Percentiles rank a stretch among this genome's conserved stretches.
Conservation (phyloP, 805 yeast genomes). For the Phaffomyces antillensis region DNA sequence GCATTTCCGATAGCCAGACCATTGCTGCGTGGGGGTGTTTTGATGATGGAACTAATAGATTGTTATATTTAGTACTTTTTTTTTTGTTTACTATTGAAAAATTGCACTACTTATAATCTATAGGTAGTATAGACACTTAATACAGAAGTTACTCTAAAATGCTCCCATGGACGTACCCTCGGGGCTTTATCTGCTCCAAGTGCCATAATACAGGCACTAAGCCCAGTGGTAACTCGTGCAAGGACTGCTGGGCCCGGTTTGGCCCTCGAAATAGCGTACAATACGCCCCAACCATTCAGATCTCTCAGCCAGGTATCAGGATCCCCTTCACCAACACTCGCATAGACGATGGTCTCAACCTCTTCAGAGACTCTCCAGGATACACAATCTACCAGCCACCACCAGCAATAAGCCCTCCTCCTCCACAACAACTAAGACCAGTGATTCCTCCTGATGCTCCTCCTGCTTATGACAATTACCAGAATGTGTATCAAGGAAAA, state of each 20-base stretch:
- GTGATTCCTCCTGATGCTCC: constrained; percentile 11
- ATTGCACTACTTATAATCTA: too few relatives aligned
- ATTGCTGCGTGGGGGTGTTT: not conserved
- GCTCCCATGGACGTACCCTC: constrained; percentile 61
- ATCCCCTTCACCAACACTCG: constrained; percentile 17
- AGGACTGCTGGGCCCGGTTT: constrained; percentile 61
- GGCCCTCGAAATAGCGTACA: constrained; percentile 24
- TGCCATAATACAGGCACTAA: constrained; percentile 71
- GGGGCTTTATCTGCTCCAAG: constrained; percentile 50
- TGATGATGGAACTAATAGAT: too few relatives aligned
- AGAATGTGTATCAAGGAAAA: not conserved
- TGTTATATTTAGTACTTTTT: too few relatives aligned
- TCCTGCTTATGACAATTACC: not conserved
- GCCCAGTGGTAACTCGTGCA: constrained; percentile 55
- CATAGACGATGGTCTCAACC: constrained; percentile 10
- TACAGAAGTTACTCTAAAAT: too few relatives aligned
- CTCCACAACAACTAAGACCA: not conserved
- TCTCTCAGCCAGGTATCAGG: constrained; percentile 5
- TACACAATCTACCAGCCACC: constrained; percentile 1
- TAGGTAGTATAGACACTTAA: too few relatives aligned
- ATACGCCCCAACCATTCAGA: not conserved
- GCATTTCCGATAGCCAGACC: constrained; percentile 74
- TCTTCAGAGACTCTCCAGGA: constrained; percentile 1
- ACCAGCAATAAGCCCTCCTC: not conserved
- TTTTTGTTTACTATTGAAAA: too few relatives aligned